Evolutionary conservation across 2,329 filamentous ascomycete species (phyloP), one percentile per base, ranked within the genome.

Genomic region (Phaeosphaeriaceae sp.): DNA sequence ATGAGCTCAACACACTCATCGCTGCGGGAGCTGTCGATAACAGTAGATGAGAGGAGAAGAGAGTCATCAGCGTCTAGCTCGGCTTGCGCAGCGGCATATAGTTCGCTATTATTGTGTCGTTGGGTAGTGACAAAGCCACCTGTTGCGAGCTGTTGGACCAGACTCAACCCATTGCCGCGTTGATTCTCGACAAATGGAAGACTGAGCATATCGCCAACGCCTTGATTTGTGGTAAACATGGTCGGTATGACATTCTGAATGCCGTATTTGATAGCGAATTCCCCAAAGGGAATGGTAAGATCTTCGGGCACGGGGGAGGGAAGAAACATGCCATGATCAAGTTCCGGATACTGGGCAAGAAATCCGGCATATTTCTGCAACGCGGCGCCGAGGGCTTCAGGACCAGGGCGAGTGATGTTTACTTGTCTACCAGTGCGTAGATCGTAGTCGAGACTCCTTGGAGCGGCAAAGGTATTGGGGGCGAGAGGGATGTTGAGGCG

Each of bases 181-280:
- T 56, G 31, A 15, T 33, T n/a, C 19, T 67, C 47, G 7, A 85
- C 54, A 0, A 81, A 81, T n/a, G 79, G 76, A 11, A 75, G 61
- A 3, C 75, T 72, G 5, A 81, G 68, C 40, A 83, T 72, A 58
- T 84, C 79, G 17, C 80, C 62, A 17, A 58, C 19, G 1, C 48
- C 65, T 0, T 51, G 22, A 2, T 48, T 57, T 13, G 53, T 27
- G 2, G 15, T 13, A 3, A 20, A 59, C 17, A 83, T 74, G 7
- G 76, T 70, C n/a, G 73, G 75, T 1, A 83, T 73, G 2, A 80
- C 75, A 45, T 76, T 79, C 7, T 74, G 67, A 3, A 86, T 71
- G 17, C 75, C 69, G 66, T 85, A 81, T 69, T 85, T 85, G 36
- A 76, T 64, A 11, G 82, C 73, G 53, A 85, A 85, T 5, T 83